These are phyloP conservation scores for Botryotinia calthae DNA, from an alignment of 2,329 filamentous ascomycete species.

Conservation along the genomic window DNA sequence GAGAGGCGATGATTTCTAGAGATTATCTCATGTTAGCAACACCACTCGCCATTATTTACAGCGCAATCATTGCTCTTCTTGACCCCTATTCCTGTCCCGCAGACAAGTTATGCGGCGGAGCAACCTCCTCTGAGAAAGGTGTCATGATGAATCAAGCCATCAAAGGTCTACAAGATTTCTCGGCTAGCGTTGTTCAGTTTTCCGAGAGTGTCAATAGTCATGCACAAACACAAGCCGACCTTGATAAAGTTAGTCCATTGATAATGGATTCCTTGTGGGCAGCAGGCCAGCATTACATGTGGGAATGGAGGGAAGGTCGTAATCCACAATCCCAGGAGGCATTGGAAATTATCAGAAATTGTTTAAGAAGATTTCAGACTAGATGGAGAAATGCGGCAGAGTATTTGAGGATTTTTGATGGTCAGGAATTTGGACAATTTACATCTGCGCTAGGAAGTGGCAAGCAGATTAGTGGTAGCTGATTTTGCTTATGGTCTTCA, in stretches of 20 bases:
- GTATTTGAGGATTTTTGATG: constrained; percentile 41
- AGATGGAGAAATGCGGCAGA: constrained; percentile 42
- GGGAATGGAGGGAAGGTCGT: constrained; percentile 42
- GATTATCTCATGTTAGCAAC: constrained; percentile 33
- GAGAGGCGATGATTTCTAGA: constrained; percentile 29
- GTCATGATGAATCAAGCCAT: constrained; percentile 40
- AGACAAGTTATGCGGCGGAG: constrained; percentile 19
- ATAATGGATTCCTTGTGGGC: constrained; percentile 42
- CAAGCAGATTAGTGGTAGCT: constrained; percentile 21
- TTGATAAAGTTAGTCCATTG: constrained; percentile 40
- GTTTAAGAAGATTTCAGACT: constrained; percentile 35
- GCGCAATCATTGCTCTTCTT: constrained; percentile 39
- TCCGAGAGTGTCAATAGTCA: constrained; percentile 32
- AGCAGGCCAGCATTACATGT: constrained; percentile 41
- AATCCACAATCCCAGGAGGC: constrained; percentile 36
- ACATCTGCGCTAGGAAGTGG: constrained; percentile 33
- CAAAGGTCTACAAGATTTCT: constrained; percentile 38
- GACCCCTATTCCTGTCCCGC: constrained; percentile 41
- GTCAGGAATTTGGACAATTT: constrained; percentile 41
- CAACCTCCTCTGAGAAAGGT: constrained; percentile 30
- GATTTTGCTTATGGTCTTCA: background rate
- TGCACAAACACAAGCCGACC: constrained; percentile 29
- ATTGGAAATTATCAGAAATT: constrained; percentile 37
- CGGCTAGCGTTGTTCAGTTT: constrained; percentile 36
- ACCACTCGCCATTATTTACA: constrained; percentile 35